Evolutionary conservation across 345 rosid species (phyloP), one percentile per base, ranked within the genome.

Genomic region (Bruguiera parviflora): DNA sequence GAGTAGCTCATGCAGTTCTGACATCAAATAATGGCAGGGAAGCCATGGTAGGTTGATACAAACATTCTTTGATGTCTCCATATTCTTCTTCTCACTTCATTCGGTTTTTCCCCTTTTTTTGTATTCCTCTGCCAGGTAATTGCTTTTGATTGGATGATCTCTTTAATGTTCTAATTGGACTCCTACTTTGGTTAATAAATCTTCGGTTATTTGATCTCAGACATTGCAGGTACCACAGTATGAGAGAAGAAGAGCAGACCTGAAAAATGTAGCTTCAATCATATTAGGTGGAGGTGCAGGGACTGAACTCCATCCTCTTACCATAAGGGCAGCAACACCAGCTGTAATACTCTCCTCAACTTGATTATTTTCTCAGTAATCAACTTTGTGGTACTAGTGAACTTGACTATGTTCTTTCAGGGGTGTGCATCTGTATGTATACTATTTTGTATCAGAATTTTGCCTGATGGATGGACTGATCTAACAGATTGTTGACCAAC

Each of bases 231-330:
- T 80, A 63, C 84, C 85, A 6, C 63, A 75, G 69, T 72, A 85
- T 47, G 88, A 82, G 71, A 84, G 89, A 73, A 71, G 58, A 64
- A 84, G 73, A 76, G 90, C 81, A 29, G 96, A 94, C 73, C 97
- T 97, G 0, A 88, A 94, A 72, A 91, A 89, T 70, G 92, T 94
- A 22, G 98, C 93, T 69, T 84, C 97, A 0, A 79, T 94, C 80
- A 88, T 94, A 82, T 72, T 94, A 58, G 98, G 98, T 71, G 98
- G 98, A 71, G 98, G 98, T 66, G 79, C 90, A 28, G 98, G 98
- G 74, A 86, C 88, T 81, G 85, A 88, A 29, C 94, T 94, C 70
- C 89, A 89, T 76, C 98, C 98, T 53, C 97, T 94, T 31, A 94
- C 98, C 65, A 81, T 69, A 80, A 87, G 95, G 76, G 84, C 97